Base-by-base conservation (phyloP, 2,329 filamentous ascomycete genomes). In the Magnaporthiopsis incrustans region DNA sequence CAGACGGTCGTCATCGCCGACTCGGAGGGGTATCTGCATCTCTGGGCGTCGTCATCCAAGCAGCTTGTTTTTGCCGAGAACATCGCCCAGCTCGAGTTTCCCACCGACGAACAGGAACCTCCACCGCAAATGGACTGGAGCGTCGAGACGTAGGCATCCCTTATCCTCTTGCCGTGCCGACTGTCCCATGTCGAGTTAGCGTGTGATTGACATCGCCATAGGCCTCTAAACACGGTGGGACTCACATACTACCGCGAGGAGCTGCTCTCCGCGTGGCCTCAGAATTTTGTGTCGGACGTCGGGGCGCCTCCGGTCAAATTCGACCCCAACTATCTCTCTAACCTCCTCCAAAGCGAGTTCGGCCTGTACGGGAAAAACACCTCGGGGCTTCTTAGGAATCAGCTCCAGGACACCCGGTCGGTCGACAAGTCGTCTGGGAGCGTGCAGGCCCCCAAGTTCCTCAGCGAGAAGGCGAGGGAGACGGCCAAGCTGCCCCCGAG, bases 211-310 rank as follows among this genome's bases (percentile, higher is more conserved):
- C 67, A 72, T 65, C 18, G 7, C 8, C 30, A 7, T 32, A 91
- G 88, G 6, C 92, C 95, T 0, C 74, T 99, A 57, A 98, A 89
- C 75, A 85, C 87, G 44, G 81, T 98, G 62, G 96, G 95, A 14
- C 89, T 99, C 84, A 94, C 95, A 1, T 96, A 93, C 74, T 99
- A 99, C 74, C 86, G 93, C 67, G 94, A 98, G 67, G 82, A 85
- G 18, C 82, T 99, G 14, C 82, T 96, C 53, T 99, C 95, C 3
- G 89, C 91, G 53, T 97, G 94, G 92, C 92, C 95, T 32, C 88
- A 86, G 65, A 90, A 94, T 71, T 81, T 93, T 70, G 76, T 95
- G 1, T 94, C 89, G 65, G 92, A 97, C 73, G 84, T 96, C 56
- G 94, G 94, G 50, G 91, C 90, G 18, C 91, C 92, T 22, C 90